Evolutionary conservation across 2,329 filamentous ascomycete genomes (phyloP).

Genomic region (Colletotrichum noveboracense): DNA sequence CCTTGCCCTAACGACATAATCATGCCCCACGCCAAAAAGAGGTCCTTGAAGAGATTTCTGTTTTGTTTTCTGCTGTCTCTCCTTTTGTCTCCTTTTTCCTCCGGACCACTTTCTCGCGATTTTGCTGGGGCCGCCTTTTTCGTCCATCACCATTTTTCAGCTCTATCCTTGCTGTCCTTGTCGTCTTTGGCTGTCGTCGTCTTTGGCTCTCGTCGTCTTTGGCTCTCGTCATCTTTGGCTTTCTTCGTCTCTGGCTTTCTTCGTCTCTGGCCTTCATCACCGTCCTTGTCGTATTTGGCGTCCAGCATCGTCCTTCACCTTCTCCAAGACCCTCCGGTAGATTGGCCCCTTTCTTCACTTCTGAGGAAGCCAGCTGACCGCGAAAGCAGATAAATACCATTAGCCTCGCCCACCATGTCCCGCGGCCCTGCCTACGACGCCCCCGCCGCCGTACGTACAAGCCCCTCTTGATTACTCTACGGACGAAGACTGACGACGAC

Average conservation of each 20-base stretch:
- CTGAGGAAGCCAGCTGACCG: not conserved
- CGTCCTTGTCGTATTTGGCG: not conserved
- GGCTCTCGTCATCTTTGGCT: not conserved
- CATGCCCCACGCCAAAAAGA: not conserved
- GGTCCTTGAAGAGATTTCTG: not conserved
- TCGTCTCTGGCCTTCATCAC: not conserved
- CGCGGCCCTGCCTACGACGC: not conserved
- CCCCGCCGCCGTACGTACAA: not conserved
- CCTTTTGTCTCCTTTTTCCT: not conserved
- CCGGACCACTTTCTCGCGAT: not conserved
- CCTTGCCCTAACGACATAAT: not conserved
- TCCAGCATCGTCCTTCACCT: not conserved
- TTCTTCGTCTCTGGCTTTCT: no score
- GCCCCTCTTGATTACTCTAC: not conserved
- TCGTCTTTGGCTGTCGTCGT: not conserved
- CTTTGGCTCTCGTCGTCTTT: not conserved
- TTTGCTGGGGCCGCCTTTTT: not conserved
- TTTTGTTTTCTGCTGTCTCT: not conserved
- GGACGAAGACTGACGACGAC: not conserved
- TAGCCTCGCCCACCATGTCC: not conserved
- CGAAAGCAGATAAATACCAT: not conserved
- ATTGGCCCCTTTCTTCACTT: rapidly evolving
- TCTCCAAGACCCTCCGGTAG: not conserved
- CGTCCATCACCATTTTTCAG: not conserved
- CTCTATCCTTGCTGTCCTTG: not conserved